These are phyloP conservation scores for Beauveria asiatica DNA, from an alignment of 2,329 filamentous ascomycete genomes.

Conservation along the genomic window DNA sequence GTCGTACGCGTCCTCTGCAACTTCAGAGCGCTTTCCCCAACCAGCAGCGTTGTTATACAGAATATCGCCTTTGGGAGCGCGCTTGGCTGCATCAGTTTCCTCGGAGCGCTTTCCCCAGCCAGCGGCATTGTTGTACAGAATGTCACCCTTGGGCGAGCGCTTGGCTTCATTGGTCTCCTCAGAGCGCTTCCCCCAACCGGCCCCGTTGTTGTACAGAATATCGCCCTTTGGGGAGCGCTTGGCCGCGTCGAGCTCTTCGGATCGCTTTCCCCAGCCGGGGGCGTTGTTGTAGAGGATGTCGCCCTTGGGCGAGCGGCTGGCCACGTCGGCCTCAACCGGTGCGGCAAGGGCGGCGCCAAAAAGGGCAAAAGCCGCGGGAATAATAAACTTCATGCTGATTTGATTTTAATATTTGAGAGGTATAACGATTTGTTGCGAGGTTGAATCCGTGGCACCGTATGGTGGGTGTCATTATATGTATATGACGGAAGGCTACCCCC, in stretches of 20 bases:
- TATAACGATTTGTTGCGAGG: not conserved
- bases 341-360: conserved; percentile 12
- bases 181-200: conserved; percentile 10
- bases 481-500: not conserved
- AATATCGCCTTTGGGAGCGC: conserved; percentile 1
- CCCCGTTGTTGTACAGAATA: conserved; percentile 10
- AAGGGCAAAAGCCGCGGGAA: conserved; percentile 9
- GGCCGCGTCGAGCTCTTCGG: too few species aligned
- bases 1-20: not conserved
- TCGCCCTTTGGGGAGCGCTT: not conserved
- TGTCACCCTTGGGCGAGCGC: conserved; percentile 6
- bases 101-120: conserved; percentile 13
- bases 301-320: too few species aligned
- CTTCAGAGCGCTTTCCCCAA: conserved; percentile 9
- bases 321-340: conserved; percentile 1
- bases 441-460: not conserved
- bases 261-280: too few species aligned
- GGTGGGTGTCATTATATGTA: not conserved
- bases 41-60: conserved; percentile 13
- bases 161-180: not conserved
- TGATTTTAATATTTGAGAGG: not conserved
- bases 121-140: conserved; percentile 13
- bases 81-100: conserved; percentile 2
- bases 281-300: too few species aligned
- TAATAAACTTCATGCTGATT: conserved; percentile 7